Percentiles rank a stretch among this genome's conserved stretches.
phyloP scores from a whole-genome alignment of 495 filamentous ascomycete species.

The Xylaria palmicola region DNA sequence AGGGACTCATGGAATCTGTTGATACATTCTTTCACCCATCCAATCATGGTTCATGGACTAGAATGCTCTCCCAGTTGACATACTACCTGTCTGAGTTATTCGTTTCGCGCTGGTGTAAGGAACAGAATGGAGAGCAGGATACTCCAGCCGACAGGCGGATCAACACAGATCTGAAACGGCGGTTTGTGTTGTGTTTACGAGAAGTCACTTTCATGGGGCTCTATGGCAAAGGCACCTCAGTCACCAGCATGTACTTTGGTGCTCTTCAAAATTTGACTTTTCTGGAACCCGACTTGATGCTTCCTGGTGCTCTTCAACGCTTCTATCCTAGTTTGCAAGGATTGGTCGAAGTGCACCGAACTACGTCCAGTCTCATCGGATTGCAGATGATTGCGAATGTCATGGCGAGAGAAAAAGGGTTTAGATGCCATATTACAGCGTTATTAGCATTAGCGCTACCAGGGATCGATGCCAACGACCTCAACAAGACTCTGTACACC shows the following conservation, averaged over 20 bases:
- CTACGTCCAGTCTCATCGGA: constrained; percentile 87
- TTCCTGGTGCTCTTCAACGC: constrained; percentile 89
- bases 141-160: constrained; percentile 76
- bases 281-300: constrained; percentile 86
- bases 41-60: constrained; percentile 91
- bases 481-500: constrained; percentile 93
- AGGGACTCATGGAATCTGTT: constrained; percentile 91
- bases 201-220: constrained; percentile 99
- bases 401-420: constrained; percentile 88
- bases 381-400: constrained; percentile 85
- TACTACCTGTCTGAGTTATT: constrained; percentile 96
- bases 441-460: constrained; percentile 87
- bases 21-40: constrained; percentile 99
- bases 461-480: constrained; percentile 96
- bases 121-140: constrained; percentile 87
- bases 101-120: constrained; percentile 95
- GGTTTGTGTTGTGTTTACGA: constrained; percentile 86
- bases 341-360: constrained; percentile 94
- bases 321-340: constrained; percentile 97
- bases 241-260: constrained; percentile 87
- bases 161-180: constrained; percentile 73
- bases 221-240: constrained; percentile 88
- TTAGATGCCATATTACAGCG: constrained; percentile 91
- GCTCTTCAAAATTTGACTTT: constrained; percentile 86
- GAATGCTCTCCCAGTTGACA: constrained; percentile 82